Percentiles rank a stretch among this genome's conserved stretches.
Evolutionary conservation across 1,284 basidiomycete species (phyloP).

Genomic region (Calocybe gambosa): DNA sequence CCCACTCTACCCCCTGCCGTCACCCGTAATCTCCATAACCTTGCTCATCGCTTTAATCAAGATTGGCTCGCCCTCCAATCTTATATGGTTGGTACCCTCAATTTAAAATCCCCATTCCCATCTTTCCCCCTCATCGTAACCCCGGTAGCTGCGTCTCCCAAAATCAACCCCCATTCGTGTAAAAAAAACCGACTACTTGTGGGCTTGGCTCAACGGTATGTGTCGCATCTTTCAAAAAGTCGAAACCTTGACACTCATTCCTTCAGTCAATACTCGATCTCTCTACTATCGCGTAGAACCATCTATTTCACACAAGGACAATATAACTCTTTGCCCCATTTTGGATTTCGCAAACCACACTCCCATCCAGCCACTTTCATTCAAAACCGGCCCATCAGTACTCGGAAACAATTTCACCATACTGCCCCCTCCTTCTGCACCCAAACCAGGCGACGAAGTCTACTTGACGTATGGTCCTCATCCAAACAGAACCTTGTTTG

Average conservation of each 20-base stretch:
- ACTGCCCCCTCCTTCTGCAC: slow-evolving; percentile 38
- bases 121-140: too few species aligned
- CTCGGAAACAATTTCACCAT: slow-evolving; percentile 47
- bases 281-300: slow-evolving; percentile 69
- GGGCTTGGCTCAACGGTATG: slow-evolving; percentile 85
- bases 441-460: slow-evolving; percentile 55
- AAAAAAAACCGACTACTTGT: slow-evolving; percentile 47
- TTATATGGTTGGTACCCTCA: slow-evolving; percentile 40
- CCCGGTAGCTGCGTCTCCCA: too few species aligned
- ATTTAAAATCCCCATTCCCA: background rate
- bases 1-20: slow-evolving; percentile 47
- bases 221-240: background rate
- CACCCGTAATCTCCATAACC: slow-evolving; percentile 36
- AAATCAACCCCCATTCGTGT: slow-evolving; percentile 7
- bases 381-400: slow-evolving; percentile 28
- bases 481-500: slow-evolving; percentile 65
- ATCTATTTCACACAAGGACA: slow-evolving; percentile 52
- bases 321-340: slow-evolving; percentile 79
- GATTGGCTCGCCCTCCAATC: slow-evolving; percentile 50
- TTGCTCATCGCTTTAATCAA: slow-evolving; percentile 46
- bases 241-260: background rate
- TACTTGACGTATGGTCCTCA: slow-evolving; percentile 74
- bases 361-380: slow-evolving; percentile 28
- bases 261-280: slow-evolving; percentile 80
- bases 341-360: slow-evolving; percentile 85